Evolutionary conservation across 192 early-diverging fungal genomes (phyloP).

Genomic region (Entrophospora sp.): DNA sequence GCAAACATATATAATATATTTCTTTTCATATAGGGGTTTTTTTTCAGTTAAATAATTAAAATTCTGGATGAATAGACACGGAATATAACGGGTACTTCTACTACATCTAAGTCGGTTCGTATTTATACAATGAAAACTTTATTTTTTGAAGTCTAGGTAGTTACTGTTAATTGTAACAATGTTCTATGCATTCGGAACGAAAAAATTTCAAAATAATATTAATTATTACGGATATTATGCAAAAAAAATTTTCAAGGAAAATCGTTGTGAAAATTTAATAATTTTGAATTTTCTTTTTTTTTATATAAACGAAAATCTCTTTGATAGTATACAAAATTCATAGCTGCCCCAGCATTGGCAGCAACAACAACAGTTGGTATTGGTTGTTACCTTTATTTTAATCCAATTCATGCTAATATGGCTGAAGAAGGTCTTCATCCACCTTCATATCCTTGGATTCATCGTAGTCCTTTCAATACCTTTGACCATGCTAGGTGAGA

Average conservation of each 20-base stretch:
- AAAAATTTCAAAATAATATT: not conserved
- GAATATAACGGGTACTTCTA: not conserved
- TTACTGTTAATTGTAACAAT: not conserved
- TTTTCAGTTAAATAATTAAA: not conserved
- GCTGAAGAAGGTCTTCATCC: conserved; percentile 89
- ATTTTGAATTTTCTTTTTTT: not conserved
- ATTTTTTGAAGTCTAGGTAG: not conserved
- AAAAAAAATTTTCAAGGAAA: not conserved
- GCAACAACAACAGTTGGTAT: conserved; percentile 47
- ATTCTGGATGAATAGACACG: not conserved
- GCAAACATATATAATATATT: conserved; percentile 7
- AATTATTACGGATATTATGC: too few relatives aligned
- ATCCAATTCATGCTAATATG: conserved; percentile 67
- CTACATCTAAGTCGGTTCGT: conserved; percentile 11
- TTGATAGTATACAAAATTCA: conserved; percentile 25
- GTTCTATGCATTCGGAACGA: not conserved
- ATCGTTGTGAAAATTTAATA: not conserved
- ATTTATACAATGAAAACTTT: conserved; percentile 5
- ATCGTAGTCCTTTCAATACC: conserved; percentile 69
- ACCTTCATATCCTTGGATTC: conserved; percentile 82
- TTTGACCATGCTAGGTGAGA: conserved; percentile 87
- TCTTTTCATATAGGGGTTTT: not conserved
- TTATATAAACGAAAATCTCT: not conserved
- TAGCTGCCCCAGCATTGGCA: conserved; percentile 38
- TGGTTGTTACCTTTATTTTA: conserved; percentile 39